Evolutionary conservation across 495 filamentous ascomycete genomes (phyloP), one percentile per base, ranked within the genome.

Genomic region (Mytilinidion resinicola): DNA sequence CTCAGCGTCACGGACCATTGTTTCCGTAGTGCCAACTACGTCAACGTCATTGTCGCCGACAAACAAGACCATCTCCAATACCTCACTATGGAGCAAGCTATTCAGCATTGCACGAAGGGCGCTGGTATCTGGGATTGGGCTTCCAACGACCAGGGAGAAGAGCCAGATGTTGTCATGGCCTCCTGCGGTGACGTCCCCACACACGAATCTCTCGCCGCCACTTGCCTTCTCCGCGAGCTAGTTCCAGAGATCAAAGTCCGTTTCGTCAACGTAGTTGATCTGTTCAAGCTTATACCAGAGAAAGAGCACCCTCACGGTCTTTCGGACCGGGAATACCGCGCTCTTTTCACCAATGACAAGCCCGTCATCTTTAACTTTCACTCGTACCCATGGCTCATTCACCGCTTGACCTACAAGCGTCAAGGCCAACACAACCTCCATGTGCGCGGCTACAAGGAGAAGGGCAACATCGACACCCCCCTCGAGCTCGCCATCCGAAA

Each of bases 321-420:
- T 55, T 74, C 74, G 1, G 81, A 87, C 57, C 62, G 58, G 30
- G 80, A 85, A 63, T 88, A 81, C 81, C 65, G 68, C n/a, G 72
- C 83, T 5, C 61, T 86, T 51, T 88, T 88, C 74, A 89, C 85
- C 1, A 71, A 73, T 19, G 73, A 87, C 75, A 82, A 76, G 57
- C 85, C 85, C 36, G 76, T 87, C 69, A 80, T 88, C 62, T 88
- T 89, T 80, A 88, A 88, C 75, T 88, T 88, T 80, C 85, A 89
- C 73, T 83, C 79, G 15, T 88, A 89, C 71, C 86, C 86, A 1
- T 89, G 83, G 84, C 77, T 88, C 62, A 80, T 89, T 39, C 84
- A 88, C 72, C 77, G 85, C 25, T 69, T 90, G 55, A 83, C 83
- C 1, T 88, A 88, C 73, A 85, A 85, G 73, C 82, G 84, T 0